Evolutionary conservation across 2,329 filamentous ascomycete genomes (phyloP), one percentile per base, ranked within the genome.

Genomic region (Dactylellina sp.): DNA sequence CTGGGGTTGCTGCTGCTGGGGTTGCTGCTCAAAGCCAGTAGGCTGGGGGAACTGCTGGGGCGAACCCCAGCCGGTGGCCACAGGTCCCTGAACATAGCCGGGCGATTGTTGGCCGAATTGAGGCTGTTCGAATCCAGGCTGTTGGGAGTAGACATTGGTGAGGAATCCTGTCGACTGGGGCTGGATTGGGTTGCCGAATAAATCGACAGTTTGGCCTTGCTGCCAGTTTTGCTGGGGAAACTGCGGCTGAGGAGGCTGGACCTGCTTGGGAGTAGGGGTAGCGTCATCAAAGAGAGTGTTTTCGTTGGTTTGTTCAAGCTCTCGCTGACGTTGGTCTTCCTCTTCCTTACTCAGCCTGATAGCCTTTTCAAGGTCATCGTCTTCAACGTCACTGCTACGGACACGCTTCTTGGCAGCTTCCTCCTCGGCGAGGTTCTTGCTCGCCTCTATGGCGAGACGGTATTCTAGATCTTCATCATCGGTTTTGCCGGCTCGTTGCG

Each of bases 281-380:
- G 74, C 68, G 78, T 96, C 91, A 78, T 96, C 93, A 79, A 99
- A 98, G n/a, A 99, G 85, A 18, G 92, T 89, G 52, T 90, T 86
- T 18, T 91, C 89, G 79, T 96, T 97, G 81, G 85, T 90, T 74
- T 94, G 90, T 80, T 97, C 94, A 61, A 97, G 84, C 81, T 98
- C 92, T 72, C 89, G 89, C 79, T 90, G 90, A 75, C 95, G 89
- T 77, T 93, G 85, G 28, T 85, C 84, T 77, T 97, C 95, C 77
- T 99, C 95, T 81, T 99, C 95, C 81, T 93, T 91, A 82, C 95
- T 99, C 50, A 99, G 86, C 82, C 92, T 93, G 80, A 99, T 95
- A 9, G 95, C 95, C 83, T 97, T 97, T 75, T 91, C 91, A 64
- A 99, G 85, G 80, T 98, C 95, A 76, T 96, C 93, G 76, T 97